Evolutionary conservation across 2,329 filamentous ascomycete species (phyloP).

Genomic region (Dactylella cylindrospora): DNA sequence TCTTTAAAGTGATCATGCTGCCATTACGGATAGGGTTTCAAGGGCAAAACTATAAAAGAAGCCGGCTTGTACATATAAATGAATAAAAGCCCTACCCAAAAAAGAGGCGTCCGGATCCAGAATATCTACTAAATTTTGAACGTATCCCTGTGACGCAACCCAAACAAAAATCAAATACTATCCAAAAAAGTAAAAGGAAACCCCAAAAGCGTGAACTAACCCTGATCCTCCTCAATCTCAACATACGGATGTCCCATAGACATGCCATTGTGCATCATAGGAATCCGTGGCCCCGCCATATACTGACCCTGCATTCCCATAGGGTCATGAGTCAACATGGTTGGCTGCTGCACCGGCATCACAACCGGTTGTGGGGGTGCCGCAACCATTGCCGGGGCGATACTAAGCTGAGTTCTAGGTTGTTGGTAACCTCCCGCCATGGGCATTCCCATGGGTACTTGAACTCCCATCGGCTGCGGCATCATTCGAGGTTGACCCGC

Average conservation of each 20-base stretch:
- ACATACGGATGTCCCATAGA: not conserved
- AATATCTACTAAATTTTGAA: not conserved
- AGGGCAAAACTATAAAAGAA: conserved; percentile 23
- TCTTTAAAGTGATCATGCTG: conserved; percentile 19
- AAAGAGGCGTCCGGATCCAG: no score
- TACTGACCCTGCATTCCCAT: conserved; percentile 13
- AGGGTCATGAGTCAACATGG: conserved; percentile 12
- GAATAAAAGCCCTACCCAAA: not conserved
- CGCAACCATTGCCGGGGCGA: conserved; percentile 2
- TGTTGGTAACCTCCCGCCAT: conserved; percentile 4
- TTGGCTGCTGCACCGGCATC: conserved; percentile 11
- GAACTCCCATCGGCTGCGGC: no score
- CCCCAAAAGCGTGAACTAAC: no score
- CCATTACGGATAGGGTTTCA: conserved; percentile 20
- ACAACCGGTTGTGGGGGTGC: conserved; percentile 2
- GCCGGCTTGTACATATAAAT: conserved; percentile 8
- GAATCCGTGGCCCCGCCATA: not conserved
- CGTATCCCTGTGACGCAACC: not conserved
- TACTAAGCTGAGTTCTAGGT: not conserved
- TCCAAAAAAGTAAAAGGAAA: not conserved
- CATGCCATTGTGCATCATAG: conserved; percentile 17
- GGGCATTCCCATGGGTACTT: not conserved
- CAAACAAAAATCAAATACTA: not conserved
- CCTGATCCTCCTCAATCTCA: conserved; percentile 3
- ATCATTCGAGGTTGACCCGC: no score